Conservation (phyloP, 2,329 filamentous ascomycete genomes). For the Pseudophaeomoniella oleicola region DNA sequence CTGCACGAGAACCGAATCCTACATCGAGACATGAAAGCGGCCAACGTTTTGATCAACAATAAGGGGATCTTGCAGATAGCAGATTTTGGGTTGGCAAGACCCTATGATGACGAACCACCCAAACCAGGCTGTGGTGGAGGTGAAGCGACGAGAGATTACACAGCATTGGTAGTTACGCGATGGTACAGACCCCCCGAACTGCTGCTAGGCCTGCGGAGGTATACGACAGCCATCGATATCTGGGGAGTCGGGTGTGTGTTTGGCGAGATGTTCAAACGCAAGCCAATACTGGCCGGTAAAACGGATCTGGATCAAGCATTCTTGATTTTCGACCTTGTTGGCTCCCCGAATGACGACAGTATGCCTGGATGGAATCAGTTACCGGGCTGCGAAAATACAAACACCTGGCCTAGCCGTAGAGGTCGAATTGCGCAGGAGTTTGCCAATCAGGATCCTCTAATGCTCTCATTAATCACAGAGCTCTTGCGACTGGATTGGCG, state of each 20-base stretch:
- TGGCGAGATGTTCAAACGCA: slow-evolving; percentile 90
- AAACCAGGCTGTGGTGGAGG: slow-evolving; percentile 65
- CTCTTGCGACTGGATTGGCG: slow-evolving; percentile 82
- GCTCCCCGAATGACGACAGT: slow-evolving; percentile 71
- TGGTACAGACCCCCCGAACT: slow-evolving; percentile 97
- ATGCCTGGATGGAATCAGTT: slow-evolving; percentile 86
- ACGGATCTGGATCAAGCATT: slow-evolving; percentile 83
- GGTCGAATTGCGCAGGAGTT: slow-evolving; percentile 62
- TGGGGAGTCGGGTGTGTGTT: slow-evolving; percentile 99
- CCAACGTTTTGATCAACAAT: slow-evolving; percentile 94
- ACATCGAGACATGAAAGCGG: slow-evolving; percentile 97
- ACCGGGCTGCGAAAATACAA: slow-evolving; percentile 65
- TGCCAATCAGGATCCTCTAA: slow-evolving; percentile 54
- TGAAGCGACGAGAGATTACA: slow-evolving; percentile 79
- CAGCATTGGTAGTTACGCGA: slow-evolving; percentile 85
- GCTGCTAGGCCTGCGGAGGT: slow-evolving; percentile 70
- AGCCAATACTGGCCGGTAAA: slow-evolving; percentile 81
- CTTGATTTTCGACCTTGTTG: slow-evolving; percentile 85
- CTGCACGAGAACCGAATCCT: slow-evolving; percentile 81
- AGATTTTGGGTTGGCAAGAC: slow-evolving; percentile 86
- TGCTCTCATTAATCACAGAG: slow-evolving; percentile 66
- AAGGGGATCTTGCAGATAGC: slow-evolving; percentile 87
- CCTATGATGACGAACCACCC: slow-evolving; percentile 77
- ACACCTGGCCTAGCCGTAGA: slow-evolving; percentile 42
- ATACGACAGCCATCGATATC: slow-evolving; percentile 95